Evolutionary conservation across 495 filamentous ascomycete genomes (phyloP).

Genomic region (Xylaria intraflava): DNA sequence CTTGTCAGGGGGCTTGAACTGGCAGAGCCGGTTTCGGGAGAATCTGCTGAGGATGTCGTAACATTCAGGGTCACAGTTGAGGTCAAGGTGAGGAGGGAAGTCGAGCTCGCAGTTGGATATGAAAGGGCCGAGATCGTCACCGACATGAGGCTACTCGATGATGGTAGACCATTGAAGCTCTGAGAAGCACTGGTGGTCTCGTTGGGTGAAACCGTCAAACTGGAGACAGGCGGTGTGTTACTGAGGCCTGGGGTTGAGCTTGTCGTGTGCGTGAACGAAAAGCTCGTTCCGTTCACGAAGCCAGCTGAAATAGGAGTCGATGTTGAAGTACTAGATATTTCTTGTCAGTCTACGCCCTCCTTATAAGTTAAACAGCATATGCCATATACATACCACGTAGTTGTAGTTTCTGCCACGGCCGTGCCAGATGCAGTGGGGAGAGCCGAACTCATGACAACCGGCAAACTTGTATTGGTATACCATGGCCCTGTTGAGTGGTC

Average conservation of each 20-base stretch:
- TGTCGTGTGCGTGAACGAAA: background rate
- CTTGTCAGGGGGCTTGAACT: constrained; percentile 6
- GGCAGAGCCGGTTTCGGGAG: constrained; percentile 15
- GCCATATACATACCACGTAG: background rate
- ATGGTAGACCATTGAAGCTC: background rate
- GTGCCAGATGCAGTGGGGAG: background rate
- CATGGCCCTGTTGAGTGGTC: constrained; percentile 1
- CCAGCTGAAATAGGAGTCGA: background rate
- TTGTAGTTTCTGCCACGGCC: background rate
- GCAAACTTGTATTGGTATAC: constrained; percentile 6
- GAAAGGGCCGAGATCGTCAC: background rate
- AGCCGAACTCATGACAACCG: background rate
- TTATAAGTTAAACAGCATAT: background rate
- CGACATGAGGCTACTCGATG: background rate
- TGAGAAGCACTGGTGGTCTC: background rate
- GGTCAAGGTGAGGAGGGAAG: constrained; percentile 3
- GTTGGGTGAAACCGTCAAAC: background rate
- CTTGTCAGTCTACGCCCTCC: background rate
- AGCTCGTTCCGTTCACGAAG: background rate
- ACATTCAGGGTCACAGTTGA: constrained; percentile 9
- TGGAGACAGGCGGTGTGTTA: background rate
- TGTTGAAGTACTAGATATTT: background rate
- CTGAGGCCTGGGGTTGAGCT: background rate
- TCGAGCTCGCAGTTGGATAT: background rate
- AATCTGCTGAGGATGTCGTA: constrained; percentile 11